These are phyloP conservation scores for Omphalotus olearius DNA, from an alignment of 1,284 basidiomycete species.

Conservation along the genomic window DNA sequence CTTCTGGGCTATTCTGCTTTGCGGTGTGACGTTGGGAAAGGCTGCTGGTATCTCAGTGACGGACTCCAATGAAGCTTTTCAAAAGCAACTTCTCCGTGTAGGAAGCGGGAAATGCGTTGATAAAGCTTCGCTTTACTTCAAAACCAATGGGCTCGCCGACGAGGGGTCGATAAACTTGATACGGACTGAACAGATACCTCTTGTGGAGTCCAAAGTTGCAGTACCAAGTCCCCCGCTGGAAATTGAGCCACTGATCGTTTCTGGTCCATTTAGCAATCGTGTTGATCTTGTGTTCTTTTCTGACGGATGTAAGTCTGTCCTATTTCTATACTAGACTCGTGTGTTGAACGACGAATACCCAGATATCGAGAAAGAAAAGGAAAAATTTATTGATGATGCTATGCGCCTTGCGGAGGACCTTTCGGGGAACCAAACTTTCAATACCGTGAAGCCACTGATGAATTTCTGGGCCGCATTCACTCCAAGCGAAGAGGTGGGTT, in stretches of 20 bases:
- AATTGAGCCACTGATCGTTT: constrained; percentile 54
- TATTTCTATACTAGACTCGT: not conserved
- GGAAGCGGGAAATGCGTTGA: not conserved
- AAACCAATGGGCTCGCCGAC: not conserved
- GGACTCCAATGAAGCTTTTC: not conserved
- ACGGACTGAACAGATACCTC: not conserved
- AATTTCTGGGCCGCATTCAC: constrained; percentile 84
- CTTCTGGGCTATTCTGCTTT: not conserved
- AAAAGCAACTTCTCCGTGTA: not conserved
- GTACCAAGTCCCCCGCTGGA: constrained; percentile 40
- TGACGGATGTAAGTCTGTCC: constrained; percentile 67
- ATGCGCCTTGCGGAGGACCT: constrained; percentile 64
- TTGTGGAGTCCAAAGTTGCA: not conserved
- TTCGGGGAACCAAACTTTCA: constrained; percentile 71
- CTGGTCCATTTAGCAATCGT: constrained; percentile 60
- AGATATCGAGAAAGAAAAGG: constrained; percentile 45
- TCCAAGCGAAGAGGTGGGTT: constrained; percentile 60
- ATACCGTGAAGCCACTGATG: constrained; percentile 69
- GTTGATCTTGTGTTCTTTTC: constrained; percentile 79
- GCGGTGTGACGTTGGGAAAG: not conserved
- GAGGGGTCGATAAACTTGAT: no score
- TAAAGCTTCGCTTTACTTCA: not conserved
- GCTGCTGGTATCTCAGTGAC: no score
- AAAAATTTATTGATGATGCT: constrained; percentile 70
- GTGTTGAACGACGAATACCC: not conserved